These are phyloP conservation scores for Phyllosticta paracitricarpa DNA, from an alignment of 2,329 filamentous ascomycete genomes.

Conservation along the genomic window DNA sequence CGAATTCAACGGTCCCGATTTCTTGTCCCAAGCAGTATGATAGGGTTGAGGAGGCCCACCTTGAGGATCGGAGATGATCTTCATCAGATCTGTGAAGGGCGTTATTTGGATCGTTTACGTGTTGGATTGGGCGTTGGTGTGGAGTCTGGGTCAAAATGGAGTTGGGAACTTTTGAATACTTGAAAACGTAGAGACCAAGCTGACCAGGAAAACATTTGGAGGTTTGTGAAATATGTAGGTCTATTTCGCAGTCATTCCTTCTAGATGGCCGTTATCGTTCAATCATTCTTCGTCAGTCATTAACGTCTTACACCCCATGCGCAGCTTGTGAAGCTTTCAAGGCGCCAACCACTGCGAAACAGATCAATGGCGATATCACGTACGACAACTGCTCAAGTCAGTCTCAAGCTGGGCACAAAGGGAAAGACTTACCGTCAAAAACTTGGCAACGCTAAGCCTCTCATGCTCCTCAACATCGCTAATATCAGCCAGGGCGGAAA, in stretches of 20 bases:
- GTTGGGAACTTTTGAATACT: not conserved
- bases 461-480: constrained; percentile 35
- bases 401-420: not conserved
- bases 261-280: not conserved
- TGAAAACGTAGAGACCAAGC: not conserved
- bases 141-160: not conserved
- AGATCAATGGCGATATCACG: constrained; percentile 33
- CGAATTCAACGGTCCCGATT: not conserved
- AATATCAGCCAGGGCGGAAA: constrained; percentile 43
- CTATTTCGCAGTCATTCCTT: not conserved
- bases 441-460: constrained; percentile 46
- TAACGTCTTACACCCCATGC: not conserved
- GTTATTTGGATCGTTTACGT: not conserved
- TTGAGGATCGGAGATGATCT: not conserved
- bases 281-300: constrained; percentile 2
- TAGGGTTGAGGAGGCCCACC: not conserved
- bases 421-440: constrained; percentile 33
- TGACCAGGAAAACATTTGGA: not conserved
- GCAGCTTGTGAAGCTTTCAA: constrained; percentile 32
- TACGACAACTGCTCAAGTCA: constrained; percentile 28
- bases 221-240: not conserved
- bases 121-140: not conserved
- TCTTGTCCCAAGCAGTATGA: not conserved
- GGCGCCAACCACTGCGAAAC: constrained; percentile 33
- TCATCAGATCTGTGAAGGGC: not conserved